Evolutionary conservation across 371 early-diverging fungal species (phyloP).

Genomic region (Dichotomocladium elegans): DNA sequence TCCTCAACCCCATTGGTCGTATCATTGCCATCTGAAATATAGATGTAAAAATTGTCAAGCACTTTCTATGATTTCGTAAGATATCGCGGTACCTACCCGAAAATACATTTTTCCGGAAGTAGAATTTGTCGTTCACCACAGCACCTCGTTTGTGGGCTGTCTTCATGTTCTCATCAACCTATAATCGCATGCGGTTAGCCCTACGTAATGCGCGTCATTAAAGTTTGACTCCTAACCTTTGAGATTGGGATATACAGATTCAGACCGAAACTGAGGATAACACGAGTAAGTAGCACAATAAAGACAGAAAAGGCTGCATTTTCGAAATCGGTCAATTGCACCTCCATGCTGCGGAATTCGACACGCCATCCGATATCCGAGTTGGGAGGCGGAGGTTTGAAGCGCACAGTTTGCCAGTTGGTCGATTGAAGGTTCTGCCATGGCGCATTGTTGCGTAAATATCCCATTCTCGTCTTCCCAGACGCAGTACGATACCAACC

Average conservation of each 20-base stretch:
- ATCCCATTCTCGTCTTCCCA: constrained; percentile 80
- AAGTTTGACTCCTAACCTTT: constrained; percentile 50
- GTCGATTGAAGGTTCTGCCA: constrained; percentile 96
- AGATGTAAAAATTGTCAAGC: too few relatives aligned
- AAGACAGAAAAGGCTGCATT: constrained; percentile 97
- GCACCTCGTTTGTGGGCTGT: constrained; percentile 88
- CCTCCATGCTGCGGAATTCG: constrained; percentile 98
- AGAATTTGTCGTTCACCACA: constrained; percentile 77
- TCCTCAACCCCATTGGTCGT: constrained; percentile 38
- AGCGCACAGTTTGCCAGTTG: constrained; percentile 99
- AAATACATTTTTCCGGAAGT: constrained; percentile 84
- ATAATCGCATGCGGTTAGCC: background rate
- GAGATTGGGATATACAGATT: constrained; percentile 97
- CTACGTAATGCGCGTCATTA: background rate
- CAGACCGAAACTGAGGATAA: constrained; percentile 85
- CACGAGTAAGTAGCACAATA: constrained; percentile 87
- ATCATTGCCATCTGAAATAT: background rate
- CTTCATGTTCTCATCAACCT: constrained; percentile 96
- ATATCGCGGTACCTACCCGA: constrained; percentile 19
- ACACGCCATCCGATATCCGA: constrained; percentile 97
- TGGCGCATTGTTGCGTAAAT: background rate
- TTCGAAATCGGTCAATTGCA: constrained; percentile 97
- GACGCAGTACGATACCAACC: constrained; percentile 80
- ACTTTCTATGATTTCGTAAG: background rate
- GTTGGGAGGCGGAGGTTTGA: constrained; percentile 96